A percentile compares a stretch with the other conserved stretches of the same genome.
Evolutionary conservation across 805 yeast genomes (phyloP).

Genomic region (Ogataea methanolica): DNA sequence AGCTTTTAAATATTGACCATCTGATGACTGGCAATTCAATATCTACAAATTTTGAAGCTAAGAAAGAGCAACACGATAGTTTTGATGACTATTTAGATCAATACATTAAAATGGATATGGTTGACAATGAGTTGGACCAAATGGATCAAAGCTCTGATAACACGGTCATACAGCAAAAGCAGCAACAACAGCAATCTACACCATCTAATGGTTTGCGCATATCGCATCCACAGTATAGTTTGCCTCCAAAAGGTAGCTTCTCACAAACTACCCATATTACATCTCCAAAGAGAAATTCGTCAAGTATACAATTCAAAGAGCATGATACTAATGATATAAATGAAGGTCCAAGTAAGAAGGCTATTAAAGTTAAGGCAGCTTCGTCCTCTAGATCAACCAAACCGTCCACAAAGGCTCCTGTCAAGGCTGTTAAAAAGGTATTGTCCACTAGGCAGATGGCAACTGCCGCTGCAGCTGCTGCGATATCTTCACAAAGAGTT

Average conservation of each 20-base stretch:
- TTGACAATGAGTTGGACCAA: conserved; percentile 3
- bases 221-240: too few relatives aligned
- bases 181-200: background rate
- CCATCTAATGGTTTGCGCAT: too few relatives aligned
- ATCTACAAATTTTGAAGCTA: background rate
- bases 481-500: conserved; percentile 16
- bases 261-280: too few relatives aligned
- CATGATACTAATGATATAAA: background rate
- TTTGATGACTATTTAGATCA: conserved; percentile 18
- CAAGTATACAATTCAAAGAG: conserved; percentile 7
- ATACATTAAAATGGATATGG: conserved; percentile 18
- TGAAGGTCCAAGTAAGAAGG: background rate
- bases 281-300: conserved; percentile 4
- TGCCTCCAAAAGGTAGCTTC: too few relatives aligned
- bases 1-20: conserved; percentile 4
- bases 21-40: background rate
- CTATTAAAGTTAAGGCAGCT: background rate
- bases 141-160: too few relatives aligned
- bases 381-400: background rate
- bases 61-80: conserved; percentile 2
- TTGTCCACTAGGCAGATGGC: conserved; percentile 24
- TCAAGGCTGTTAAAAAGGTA: conserved; percentile 10
- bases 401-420: background rate
- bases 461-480: conserved; percentile 28
- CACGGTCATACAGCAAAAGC: background rate